Percentiles rank a stretch among this genome's conserved stretches.
Evolutionary conservation across 805 yeast species (phyloP).

Genomic region (Millerozyma acaciae): DNA sequence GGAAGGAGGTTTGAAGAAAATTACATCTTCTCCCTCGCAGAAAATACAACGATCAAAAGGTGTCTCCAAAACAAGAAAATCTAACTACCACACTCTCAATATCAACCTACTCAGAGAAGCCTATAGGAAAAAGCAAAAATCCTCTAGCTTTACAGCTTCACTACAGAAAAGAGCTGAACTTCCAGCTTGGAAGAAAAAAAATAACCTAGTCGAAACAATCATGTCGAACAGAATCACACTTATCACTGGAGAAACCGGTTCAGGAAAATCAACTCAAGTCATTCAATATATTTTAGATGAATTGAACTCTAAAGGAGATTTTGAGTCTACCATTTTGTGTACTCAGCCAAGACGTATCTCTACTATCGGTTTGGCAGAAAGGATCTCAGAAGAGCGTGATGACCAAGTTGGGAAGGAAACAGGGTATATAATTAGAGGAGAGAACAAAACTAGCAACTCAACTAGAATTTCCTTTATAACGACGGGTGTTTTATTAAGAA

Average conservation of each 20-base stretch:
- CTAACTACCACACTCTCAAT: background rate
- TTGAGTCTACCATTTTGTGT: slow-evolving; percentile 63
- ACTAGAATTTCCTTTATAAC: slow-evolving; percentile 88
- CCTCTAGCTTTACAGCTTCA: slow-evolving; percentile 31
- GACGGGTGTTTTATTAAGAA: slow-evolving; percentile 84
- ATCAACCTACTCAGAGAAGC: background rate
- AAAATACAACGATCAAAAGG: slow-evolving; percentile 12
- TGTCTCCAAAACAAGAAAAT: background rate
- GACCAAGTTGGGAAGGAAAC: slow-evolving; percentile 65
- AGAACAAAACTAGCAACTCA: slow-evolving; percentile 52
- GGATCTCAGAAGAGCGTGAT: slow-evolving; percentile 82
- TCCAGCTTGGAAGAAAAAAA: slow-evolving; percentile 81
- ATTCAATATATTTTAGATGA: slow-evolving; percentile 85
- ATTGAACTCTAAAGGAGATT: slow-evolving; percentile 46
- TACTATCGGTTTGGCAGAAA: slow-evolving; percentile 88
- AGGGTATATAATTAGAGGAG: slow-evolving; percentile 91
- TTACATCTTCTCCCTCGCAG: background rate
- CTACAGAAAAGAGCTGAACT: slow-evolving; percentile 47
- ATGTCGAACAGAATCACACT: slow-evolving; percentile 60
- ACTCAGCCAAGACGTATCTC: slow-evolving; percentile 97
- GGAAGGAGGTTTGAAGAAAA: slow-evolving; percentile 5
- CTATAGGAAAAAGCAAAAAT: slow-evolving; percentile 24
- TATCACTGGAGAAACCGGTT: slow-evolving; percentile 96
- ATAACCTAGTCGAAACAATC: slow-evolving; percentile 54
- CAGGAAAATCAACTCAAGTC: slow-evolving; percentile 93